A percentile compares a stretch with the other conserved stretches of the same genome.
phyloP scores from a whole-genome alignment of 345 rosid species.

The Aurinia saxatilis region DNA sequence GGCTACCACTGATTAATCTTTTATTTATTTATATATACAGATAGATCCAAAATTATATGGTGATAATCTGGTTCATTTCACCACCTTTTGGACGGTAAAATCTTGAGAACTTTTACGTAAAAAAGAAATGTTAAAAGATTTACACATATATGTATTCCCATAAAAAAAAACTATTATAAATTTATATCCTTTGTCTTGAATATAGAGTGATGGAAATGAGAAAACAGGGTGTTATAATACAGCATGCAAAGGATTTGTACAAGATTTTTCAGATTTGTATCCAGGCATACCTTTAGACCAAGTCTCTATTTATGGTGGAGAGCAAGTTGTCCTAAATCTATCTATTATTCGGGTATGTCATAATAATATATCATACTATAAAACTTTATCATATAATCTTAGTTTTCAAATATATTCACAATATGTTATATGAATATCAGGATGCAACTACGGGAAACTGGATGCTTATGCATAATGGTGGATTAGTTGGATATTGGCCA shows the following conservation, averaged over 20 bases:
- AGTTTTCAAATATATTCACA: too few relatives aligned
- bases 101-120: too few relatives aligned
- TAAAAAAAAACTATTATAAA: too few relatives aligned
- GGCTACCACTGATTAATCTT: too few relatives aligned
- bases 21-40: neutral
- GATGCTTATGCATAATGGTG: neutral
- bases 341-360: neutral
- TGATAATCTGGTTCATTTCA: neutral
- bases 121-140: too few relatives aligned
- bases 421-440: neutral
- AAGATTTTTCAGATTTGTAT: neutral
- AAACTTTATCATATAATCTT: neutral
- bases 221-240: neutral
- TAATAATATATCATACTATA: neutral
- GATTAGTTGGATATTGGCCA: slow-evolving; percentile 3
- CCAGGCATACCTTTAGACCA: neutral
- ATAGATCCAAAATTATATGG: neutral
- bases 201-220: neutral
- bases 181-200: neutral
- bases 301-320: neutral
- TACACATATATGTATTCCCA: too few relatives aligned
- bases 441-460: neutral
- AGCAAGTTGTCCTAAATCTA: neutral
- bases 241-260: neutral
- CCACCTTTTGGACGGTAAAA: neutral